phyloP scores from a whole-genome alignment of 2,329 filamentous ascomycete genomes.

The Penicillium sp. region DNA sequence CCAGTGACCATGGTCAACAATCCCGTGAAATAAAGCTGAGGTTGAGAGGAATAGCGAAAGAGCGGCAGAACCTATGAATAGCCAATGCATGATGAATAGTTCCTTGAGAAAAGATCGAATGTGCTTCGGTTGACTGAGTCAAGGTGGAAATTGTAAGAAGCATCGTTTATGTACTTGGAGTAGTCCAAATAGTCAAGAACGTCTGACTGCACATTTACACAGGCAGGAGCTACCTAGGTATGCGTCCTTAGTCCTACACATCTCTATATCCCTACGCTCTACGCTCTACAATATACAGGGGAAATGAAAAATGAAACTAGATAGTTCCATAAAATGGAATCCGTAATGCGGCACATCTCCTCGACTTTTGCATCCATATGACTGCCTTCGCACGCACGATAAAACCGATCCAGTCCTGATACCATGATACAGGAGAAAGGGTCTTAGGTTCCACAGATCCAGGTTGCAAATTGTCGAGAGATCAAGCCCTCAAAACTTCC shows the following conservation, averaged over 20 bases:
- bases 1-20: slow-evolving; percentile 13
- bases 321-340: neutral
- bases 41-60: slow-evolving; percentile 9
- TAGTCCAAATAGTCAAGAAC: neutral
- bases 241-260: neutral
- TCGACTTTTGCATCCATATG: neutral
- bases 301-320: neutral
- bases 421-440: neutral
- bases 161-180: neutral
- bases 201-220: neutral
- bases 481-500: neutral
- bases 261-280: neutral
- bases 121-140: neutral
- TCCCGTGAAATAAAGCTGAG: slow-evolving; percentile 5
- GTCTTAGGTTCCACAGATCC: neutral
- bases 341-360: neutral
- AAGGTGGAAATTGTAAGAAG: neutral
- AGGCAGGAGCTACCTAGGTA: neutral
- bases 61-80: neutral
- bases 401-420: neutral
- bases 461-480: neutral
- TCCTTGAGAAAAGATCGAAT: slow-evolving; percentile 3
- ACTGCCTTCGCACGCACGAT: neutral
- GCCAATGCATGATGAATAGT: slow-evolving; percentile 7
- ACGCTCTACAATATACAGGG: neutral